phyloP scores from a whole-genome alignment of 306 rosid genomes.

The Fagus sylvatica region DNA sequence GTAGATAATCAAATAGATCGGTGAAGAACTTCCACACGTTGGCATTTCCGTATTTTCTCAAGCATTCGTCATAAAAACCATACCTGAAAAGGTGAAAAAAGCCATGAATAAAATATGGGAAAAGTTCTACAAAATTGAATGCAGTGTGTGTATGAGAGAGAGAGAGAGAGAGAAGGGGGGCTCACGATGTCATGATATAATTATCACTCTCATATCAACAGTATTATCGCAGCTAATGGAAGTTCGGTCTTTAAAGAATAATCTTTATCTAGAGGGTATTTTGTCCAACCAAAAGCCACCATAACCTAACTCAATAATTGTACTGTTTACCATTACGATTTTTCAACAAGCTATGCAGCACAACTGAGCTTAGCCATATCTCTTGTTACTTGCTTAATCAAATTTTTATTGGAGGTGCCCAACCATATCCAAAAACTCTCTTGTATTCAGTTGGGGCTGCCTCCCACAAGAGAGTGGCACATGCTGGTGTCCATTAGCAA shows the following conservation, averaged over 20 bases:
- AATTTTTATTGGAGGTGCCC: background rate
- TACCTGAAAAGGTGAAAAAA: constrained; percentile 58
- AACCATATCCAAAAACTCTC: background rate
- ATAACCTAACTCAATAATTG: background rate
- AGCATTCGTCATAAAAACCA: constrained; percentile 98
- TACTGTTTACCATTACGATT: background rate
- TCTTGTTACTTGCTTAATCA: background rate
- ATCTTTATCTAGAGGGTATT: background rate
- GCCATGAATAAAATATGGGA: constrained; percentile 25
- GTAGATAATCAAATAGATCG: constrained; percentile 91
- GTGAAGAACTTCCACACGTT: constrained; percentile 96
- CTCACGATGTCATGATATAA: background rate
- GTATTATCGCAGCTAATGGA: background rate
- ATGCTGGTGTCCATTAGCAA: constrained; percentile 16
- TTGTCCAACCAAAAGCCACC: background rate
- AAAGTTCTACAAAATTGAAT: constrained; percentile 9
- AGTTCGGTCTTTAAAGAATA: background rate
- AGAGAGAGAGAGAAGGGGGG: background rate
- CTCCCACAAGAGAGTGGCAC: background rate
- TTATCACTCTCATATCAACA: background rate
- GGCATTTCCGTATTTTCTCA: constrained; percentile 97
- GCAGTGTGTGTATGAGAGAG: constrained; percentile 1
- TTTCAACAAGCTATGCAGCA: background rate
- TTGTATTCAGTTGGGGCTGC: background rate
- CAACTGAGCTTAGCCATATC: background rate